A percentile compares a stretch with the other conserved stretches of the same genome.
phyloP scores from a whole-genome alignment of 2,329 filamentous ascomycete species.

The Diaporthe velutina region DNA sequence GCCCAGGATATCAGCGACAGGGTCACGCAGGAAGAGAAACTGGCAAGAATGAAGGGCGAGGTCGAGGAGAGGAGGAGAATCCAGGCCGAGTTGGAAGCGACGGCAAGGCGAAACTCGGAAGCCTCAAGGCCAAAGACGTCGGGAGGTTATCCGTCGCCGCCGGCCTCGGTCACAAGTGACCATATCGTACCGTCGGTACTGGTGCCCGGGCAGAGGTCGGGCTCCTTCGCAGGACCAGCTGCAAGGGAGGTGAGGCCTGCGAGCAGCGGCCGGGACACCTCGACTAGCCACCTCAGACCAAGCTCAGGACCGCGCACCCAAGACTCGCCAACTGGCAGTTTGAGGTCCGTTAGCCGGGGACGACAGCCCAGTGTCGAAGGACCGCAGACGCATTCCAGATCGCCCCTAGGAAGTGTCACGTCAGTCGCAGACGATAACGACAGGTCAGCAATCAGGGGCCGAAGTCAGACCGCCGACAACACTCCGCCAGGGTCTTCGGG shows the following conservation, averaged over 20 bases:
- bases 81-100: slow-evolving; percentile 32
- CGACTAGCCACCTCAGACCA: background rate
- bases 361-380: slow-evolving; percentile 12
- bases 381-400: background rate
- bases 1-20: slow-evolving; percentile 45
- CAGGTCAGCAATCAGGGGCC: background rate
- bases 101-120: slow-evolving; percentile 22
- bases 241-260: slow-evolving; percentile 10
- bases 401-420: background rate
- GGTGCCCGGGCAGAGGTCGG: slow-evolving; percentile 8
- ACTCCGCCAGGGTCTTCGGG: background rate
- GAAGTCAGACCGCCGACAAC: slow-evolving; percentile 26
- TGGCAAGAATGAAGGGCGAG: slow-evolving; percentile 38
- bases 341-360: background rate
- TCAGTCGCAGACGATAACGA: background rate
- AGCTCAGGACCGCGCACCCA: slow-evolving; percentile 1
- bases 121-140: slow-evolving; percentile 28
- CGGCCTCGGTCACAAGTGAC: slow-evolving; percentile 48
- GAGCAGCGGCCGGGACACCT: slow-evolving; percentile 31
- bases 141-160: slow-evolving; percentile 49
- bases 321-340: background rate
- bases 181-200: background rate
- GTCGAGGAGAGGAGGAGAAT: slow-evolving; percentile 15
- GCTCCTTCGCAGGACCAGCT: slow-evolving; percentile 1
- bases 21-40: slow-evolving; percentile 42